Base-by-base conservation (phyloP, 495 filamentous ascomycete species). In the Cercophora sp. region DNA sequence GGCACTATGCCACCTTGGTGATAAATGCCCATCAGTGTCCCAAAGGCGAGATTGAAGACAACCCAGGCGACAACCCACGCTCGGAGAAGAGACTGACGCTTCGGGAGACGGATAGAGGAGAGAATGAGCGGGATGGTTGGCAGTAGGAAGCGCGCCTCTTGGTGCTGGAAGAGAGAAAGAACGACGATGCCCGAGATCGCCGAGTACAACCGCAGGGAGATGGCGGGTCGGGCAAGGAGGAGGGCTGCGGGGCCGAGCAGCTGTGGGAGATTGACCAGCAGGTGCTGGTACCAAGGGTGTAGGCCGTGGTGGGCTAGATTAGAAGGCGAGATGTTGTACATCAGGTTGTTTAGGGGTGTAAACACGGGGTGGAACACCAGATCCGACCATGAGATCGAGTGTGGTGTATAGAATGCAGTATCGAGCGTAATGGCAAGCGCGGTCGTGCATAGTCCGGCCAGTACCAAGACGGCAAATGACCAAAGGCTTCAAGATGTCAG, bases 1-100 rank as follows among this genome's bases (percentile, higher is more conserved):
- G 90, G 90, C 3, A 97, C 79, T 22, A 98, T 80, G 24, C 93
- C 93, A 23, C 88, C 93, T 74, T 98, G 93, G 67, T 98, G 93
- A 60, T 93, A 97, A 6, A 87, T 66, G 5, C 93, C 93, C 87
- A 97, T 94, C 18, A 97, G 71, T 6, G 86, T 68, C 16, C 89
- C 94, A 37, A 96, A 71, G 4, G 79, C 52, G 25, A 79, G 65
- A 66, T 98, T 98, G 71, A 98, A 97, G 47, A 83, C 57, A 18
- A 96, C 73, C 93, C 93, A 98, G 1, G 75, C 49, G 0, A 59
- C 74, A 23, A 86, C 67, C 78, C 88, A 93, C 6, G 81, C 41
- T 16, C 74, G 75, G 49, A 71, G 35, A 51, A 68, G 57, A 41
- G 54, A 65, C 26, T 75, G 71, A 5, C 78, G 81, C 48, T 70